Conservation (phyloP, 345 rosid genomes). For the Erysimum cheiranthoides region DNA sequence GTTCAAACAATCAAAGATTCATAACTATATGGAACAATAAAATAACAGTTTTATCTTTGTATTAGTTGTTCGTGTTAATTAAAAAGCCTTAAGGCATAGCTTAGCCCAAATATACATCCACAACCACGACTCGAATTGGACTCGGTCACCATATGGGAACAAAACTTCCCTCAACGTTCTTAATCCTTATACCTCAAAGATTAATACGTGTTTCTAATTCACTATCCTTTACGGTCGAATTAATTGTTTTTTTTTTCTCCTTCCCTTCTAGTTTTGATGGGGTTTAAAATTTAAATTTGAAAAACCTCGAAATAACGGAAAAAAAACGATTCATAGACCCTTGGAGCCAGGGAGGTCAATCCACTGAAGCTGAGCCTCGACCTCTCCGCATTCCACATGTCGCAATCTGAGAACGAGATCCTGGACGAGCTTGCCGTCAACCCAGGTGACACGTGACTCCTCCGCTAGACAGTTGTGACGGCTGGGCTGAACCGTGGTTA, state of each 20-base stretch:
- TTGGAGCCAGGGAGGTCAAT: slow-evolving; percentile 77
- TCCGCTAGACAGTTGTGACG: slow-evolving; percentile 74
- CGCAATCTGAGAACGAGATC: slow-evolving; percentile 70
- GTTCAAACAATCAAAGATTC: neutral
- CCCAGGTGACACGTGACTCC: slow-evolving; percentile 59
- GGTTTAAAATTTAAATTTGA: neutral
- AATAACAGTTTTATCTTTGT: neutral
- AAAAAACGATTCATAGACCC: slow-evolving; percentile 47
- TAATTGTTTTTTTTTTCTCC: neutral
- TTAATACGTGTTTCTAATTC: slow-evolving; percentile 14
- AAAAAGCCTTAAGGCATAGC: neutral
- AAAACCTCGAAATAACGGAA: neutral
- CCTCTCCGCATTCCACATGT: slow-evolving; percentile 91
- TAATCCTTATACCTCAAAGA: slow-evolving; percentile 28
- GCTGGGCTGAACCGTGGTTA: slow-evolving; percentile 60
- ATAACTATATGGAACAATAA: neutral
- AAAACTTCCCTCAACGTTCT: slow-evolving; percentile 15
- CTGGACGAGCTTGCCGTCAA: slow-evolving; percentile 62
- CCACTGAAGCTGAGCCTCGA: slow-evolving; percentile 88
- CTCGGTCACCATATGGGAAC: slow-evolving; percentile 30
- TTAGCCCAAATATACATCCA: slow-evolving; percentile 20
- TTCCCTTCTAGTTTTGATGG: neutral
- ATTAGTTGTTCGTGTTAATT: slow-evolving; percentile 1
- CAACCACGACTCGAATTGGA: slow-evolving; percentile 14
- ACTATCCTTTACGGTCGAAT: slow-evolving; percentile 15